Base-by-base conservation (phyloP, 108 stramenopile genomes). In the Skeletonema tropicum region DNA sequence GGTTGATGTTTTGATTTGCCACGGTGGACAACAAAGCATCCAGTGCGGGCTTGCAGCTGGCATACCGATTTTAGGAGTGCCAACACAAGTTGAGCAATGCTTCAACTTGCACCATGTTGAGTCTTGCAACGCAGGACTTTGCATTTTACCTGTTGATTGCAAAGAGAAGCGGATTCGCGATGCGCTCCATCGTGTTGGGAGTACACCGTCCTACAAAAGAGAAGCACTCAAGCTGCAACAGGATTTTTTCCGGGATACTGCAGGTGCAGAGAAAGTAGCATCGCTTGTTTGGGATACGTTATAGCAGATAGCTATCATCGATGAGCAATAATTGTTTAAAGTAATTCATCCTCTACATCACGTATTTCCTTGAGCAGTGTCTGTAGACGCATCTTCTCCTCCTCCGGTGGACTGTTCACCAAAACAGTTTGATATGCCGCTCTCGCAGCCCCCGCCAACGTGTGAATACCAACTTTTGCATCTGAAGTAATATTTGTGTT, bases 381-480 rank as follows among this genome's bases (percentile, higher is more conserved):
- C 17, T 45, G 29, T 11, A 92, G 59, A n/a, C 88, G 79, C 45
- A 73, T 26, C 71, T 83, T 86, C 60, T 89, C 88, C 17, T 89
- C 89, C 4, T 76, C 84, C 10, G 82, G 83, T 39, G 89, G 89
- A 17, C 74, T 76, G 71, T 92, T 92, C 14, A 92, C 92, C 74
- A 90, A 23, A 3, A 88, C 88, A 2, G 92, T 92, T 66, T 92
- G 92, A 75, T 86, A 92, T 11, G 92, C 92, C 41, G 92, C 86
- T 21, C 92, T 80, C 14, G 92, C 92, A 6, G 92, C 89, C 38
- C 92, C 92, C 12, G 87, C 92, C 66, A 92, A 73, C 25, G 86
- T 86, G 77, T 92, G 92, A 55, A 92, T 86, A 30, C 92, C 92
- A 17, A 90, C 92, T 64, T 90, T 90, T 23, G 92, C 92, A 85